Evolutionary conservation across 2,329 filamentous ascomycete species (phyloP), one percentile per base, ranked within the genome.

Genomic region (Neonectria ditissima): DNA sequence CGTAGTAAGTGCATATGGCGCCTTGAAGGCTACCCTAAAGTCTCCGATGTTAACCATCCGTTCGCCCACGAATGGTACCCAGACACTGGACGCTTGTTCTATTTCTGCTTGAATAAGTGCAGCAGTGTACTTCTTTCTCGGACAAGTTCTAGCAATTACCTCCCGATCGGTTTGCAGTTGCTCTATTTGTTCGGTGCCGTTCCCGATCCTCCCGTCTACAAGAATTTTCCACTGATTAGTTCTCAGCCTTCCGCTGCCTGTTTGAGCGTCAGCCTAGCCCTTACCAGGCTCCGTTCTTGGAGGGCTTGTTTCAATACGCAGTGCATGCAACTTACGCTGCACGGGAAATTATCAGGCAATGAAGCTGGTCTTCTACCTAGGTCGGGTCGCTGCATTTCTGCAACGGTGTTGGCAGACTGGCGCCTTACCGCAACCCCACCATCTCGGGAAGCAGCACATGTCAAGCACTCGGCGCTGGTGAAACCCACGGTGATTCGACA

Each of bases 11-110:
- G 30, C 59, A 53, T 52, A 39, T 45, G 30, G 28, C 44, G 47
- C 39, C 14, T n/a, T 28, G 28, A 32, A 55, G 26, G 14, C 48
- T 63, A 63, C 60, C 60, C 60, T 63, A 18, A 58, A 63, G 48
- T 44, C 43, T 22, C 41, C 34, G 32, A 30, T 28, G 26, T 3
- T 16, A 22, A 30, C 45, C 10, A 32, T 20, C 28, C 3, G 26
- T 30, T 32, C 45, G n/a, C 11, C 16, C 24, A 30, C 24, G 45
- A 30, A 30, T 48, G 8, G 13, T 26, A 28, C 24, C 45, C 26
- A 20, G n/a, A 37, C 34, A 37, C 34, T 13, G 26, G 9, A 30
- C 14, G 28, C 9, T 18, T 8, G 24, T 8, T 30, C 14, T 28
- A 48, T n/a, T 18, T 48, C 26, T 13, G n/a, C 26, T 13, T 16